Conservation (phyloP, 805 yeast genomes). For the Danielia oregonensis region DNA sequence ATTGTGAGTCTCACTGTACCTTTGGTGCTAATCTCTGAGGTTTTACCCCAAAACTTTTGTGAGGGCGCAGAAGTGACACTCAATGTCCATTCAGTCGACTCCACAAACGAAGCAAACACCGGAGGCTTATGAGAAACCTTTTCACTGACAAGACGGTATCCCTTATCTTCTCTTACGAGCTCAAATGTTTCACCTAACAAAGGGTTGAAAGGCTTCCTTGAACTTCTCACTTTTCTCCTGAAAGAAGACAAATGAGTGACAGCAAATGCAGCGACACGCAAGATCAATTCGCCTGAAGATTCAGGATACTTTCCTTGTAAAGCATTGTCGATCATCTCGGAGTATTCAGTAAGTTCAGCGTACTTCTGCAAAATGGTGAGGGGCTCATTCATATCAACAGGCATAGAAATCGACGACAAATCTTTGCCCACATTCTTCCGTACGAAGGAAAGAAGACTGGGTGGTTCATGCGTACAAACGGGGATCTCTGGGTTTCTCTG, state of each 20-base stretch:
- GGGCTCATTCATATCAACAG: conserved; percentile 93
- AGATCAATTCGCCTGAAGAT: conserved; percentile 54
- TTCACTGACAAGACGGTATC: conserved; percentile 72
- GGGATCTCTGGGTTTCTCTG: conserved; percentile 57
- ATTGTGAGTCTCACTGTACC: conserved; percentile 63
- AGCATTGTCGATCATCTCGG: conserved; percentile 62
- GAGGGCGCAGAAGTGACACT: conserved; percentile 65
- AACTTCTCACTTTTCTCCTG: conserved; percentile 69
- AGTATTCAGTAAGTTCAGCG: conserved; percentile 77
- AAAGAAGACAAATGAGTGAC: conserved; percentile 66
- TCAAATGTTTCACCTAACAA: conserved; percentile 92
- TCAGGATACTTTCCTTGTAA: conserved; percentile 38
- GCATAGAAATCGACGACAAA: conserved; percentile 81
- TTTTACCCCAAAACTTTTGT: conserved; percentile 94
- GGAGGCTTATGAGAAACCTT: conserved; percentile 88
- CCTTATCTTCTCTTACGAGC: conserved; percentile 77
- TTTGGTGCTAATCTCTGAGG: conserved; percentile 73
- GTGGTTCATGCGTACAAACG: conserved; percentile 66
- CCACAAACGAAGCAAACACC: conserved; percentile 77
- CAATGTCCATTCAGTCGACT: conserved; percentile 67
- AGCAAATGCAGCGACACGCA: conserved; percentile 80
- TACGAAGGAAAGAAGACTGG: conserved; percentile 72
- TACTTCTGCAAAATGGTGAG: conserved; percentile 74
- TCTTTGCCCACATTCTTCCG: conserved; percentile 94
- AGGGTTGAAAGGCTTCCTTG: conserved; percentile 93